Conservation (phyloP, 2,329 filamentous ascomycete genomes). For the Bipolaris victoriae region DNA sequence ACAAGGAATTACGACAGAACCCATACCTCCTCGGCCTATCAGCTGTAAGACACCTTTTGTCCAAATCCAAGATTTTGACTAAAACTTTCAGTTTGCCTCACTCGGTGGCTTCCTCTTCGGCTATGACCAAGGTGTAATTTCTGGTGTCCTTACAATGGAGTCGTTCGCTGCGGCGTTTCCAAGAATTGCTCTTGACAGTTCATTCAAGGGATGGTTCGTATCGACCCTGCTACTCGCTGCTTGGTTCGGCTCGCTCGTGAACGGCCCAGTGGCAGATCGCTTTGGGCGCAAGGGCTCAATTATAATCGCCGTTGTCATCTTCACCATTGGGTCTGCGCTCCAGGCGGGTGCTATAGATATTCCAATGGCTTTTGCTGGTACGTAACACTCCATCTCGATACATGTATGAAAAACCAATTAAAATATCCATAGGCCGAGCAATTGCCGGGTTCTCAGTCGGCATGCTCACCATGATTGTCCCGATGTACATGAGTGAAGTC, state of each 20-base stretch:
- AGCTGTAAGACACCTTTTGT: slow-evolving; percentile 9
- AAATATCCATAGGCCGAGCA: slow-evolving; percentile 17
- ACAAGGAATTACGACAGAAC: slow-evolving; percentile 28
- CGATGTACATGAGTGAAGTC: slow-evolving; percentile 34
- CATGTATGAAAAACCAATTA: not conserved
- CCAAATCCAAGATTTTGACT: not conserved
- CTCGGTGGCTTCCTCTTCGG: slow-evolving; percentile 31
- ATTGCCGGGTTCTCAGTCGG: slow-evolving; percentile 31
- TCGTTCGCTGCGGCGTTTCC: slow-evolving; percentile 29
- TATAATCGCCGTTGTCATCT: slow-evolving; percentile 28
- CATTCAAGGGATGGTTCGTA: slow-evolving; percentile 33
- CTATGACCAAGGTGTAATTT: slow-evolving; percentile 31
- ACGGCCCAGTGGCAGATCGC: slow-evolving; percentile 30
- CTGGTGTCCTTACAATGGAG: slow-evolving; percentile 30
- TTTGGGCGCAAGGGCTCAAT: slow-evolving; percentile 31
- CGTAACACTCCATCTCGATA: not conserved
- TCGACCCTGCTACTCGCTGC: slow-evolving; percentile 28
- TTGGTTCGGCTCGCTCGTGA: slow-evolving; percentile 32
- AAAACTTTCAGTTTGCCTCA: slow-evolving; percentile 23
- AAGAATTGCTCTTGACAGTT: slow-evolving; percentile 24
- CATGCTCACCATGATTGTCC: slow-evolving; percentile 32
- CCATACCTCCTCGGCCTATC: slow-evolving; percentile 30
- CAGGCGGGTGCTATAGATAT: slow-evolving; percentile 29
- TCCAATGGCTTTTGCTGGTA: slow-evolving; percentile 27
- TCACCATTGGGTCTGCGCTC: slow-evolving; percentile 26